phyloP scores from a whole-genome alignment of 371 early-diverging fungal genomes.

The Mortierella sp. region DNA sequence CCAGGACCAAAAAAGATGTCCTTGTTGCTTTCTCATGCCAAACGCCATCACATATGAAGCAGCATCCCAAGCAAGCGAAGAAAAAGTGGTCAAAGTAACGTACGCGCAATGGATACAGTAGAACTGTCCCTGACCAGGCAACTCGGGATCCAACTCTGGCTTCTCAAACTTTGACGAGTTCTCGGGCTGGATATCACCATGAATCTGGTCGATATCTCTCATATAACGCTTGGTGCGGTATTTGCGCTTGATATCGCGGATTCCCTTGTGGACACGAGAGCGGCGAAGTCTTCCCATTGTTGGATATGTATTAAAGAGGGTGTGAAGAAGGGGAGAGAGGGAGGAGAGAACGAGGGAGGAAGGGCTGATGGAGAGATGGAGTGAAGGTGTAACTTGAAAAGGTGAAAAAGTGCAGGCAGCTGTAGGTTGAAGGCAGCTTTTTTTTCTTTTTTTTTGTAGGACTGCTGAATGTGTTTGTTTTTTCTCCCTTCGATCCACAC shows the following conservation, averaged over 20 bases:
- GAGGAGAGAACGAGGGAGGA: background rate
- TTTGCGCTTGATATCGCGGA: constrained; percentile 75
- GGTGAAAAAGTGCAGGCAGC: no score
- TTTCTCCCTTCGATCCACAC: background rate
- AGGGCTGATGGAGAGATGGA: background rate
- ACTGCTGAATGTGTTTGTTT: background rate
- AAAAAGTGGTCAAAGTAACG: constrained; percentile 33
- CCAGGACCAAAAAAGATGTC: background rate
- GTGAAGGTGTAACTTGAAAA: constrained; percentile 7
- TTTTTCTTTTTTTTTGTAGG: constrained; percentile 19
- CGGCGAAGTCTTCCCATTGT: constrained; percentile 76
- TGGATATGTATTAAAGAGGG: constrained; percentile 3
- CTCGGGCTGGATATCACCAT: constrained; percentile 86
- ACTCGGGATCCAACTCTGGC: constrained; percentile 83
- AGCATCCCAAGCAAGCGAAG: background rate
- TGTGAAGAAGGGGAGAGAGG: background rate
- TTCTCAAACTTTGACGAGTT: constrained; percentile 73
- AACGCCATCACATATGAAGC: constrained; percentile 59
- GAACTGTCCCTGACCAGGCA: constrained; percentile 91
- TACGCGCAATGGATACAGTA: constrained; percentile 92
- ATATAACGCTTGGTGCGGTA: constrained; percentile 76
- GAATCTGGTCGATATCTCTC: constrained; percentile 94
- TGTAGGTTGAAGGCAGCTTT: constrained; percentile 8
- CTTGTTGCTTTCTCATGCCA: background rate
- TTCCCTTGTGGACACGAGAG: constrained; percentile 80